Evolutionary conservation across 1,139 yeast genomes (phyloP).

Genomic region (Martiniozyma asiatica): DNA sequence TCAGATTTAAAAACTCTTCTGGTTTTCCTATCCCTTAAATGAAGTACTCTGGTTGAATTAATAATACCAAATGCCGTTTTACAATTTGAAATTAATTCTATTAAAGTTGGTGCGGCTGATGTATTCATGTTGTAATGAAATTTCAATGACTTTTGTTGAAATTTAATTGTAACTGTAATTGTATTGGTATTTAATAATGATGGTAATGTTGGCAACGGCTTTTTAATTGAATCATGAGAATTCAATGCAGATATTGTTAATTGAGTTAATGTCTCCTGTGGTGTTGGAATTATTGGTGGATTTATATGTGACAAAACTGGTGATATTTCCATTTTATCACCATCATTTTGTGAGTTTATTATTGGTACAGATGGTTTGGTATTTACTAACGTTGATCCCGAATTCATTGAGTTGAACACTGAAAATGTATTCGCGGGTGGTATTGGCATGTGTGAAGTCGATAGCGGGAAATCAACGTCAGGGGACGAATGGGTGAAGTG

Average conservation of each 20-base stretch:
- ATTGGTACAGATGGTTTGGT: background rate
- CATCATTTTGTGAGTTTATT: no score
- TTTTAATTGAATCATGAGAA: no score
- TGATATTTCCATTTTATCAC: no score
- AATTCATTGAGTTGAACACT: no score
- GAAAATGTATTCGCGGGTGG: no score
- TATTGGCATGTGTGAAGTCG: conserved; percentile 12
- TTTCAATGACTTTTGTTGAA: conserved; percentile 31
- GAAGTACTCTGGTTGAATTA: conserved; percentile 24
- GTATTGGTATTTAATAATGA: conserved; percentile 4
- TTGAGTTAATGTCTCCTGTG: no score
- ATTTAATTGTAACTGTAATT: conserved; percentile 32
- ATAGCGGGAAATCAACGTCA: conserved; percentile 11
- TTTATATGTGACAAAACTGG: no score
- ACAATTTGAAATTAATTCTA: conserved; percentile 61
- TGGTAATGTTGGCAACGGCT: background rate
- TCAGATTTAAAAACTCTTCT: conserved; percentile 17
- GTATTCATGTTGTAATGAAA: conserved; percentile 48
- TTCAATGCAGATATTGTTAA: no score
- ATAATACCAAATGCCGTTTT: conserved; percentile 49
- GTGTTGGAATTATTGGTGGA: no score
- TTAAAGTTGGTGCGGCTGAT: conserved; percentile 57
- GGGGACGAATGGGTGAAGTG: no score
- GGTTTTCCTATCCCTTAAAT: conserved; percentile 15
- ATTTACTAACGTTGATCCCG: background rate